A percentile compares a stretch with the other conserved stretches of the same genome.
Evolutionary conservation across 2,329 filamentous ascomycete species (phyloP).

Genomic region (Epichloe gansuensis): DNA sequence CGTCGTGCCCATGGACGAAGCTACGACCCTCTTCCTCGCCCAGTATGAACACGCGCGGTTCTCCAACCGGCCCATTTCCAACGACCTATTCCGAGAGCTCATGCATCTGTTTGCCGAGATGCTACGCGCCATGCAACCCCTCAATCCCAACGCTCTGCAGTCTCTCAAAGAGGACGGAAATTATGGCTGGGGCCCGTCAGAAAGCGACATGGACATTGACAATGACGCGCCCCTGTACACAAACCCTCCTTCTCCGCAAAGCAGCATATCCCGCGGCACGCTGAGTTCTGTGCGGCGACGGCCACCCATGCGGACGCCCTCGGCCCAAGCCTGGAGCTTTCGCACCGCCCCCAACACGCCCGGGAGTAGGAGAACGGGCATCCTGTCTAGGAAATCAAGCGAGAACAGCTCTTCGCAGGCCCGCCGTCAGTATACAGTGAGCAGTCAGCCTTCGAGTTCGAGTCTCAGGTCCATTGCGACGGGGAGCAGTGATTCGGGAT

Average conservation of each 20-base stretch:
- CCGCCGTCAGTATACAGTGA: constrained; percentile 26
- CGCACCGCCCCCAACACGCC: constrained; percentile 43
- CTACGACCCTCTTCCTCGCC: constrained; percentile 52
- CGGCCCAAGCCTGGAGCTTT: constrained; percentile 32
- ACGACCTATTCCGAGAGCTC: constrained; percentile 59
- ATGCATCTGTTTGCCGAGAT: constrained; percentile 81
- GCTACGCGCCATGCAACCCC: constrained; percentile 59
- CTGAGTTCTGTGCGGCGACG: constrained; percentile 18
- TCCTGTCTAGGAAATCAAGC: constrained; percentile 26
- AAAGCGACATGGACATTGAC: constrained; percentile 28
- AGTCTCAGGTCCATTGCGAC: constrained; percentile 28
- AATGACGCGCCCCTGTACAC: constrained; percentile 33
- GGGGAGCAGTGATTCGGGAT: constrained; percentile 23
- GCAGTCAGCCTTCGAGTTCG: constrained; percentile 25
- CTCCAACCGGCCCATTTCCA: constrained; percentile 55
- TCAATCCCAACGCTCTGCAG: constrained; percentile 42
- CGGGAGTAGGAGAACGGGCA: constrained; percentile 27
- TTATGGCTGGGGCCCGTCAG: constrained; percentile 16
- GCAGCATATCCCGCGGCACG: constrained; percentile 20
- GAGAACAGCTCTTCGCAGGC: constrained; percentile 31
- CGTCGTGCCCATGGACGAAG: constrained; percentile 36
- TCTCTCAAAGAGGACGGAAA: constrained; percentile 12
- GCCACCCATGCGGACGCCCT: constrained; percentile 25
- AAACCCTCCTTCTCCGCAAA: constrained; percentile 28
- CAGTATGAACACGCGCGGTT: constrained; percentile 81